Conservation (phyloP, 345 rosid genomes). For the Linum lewisii region DNA sequence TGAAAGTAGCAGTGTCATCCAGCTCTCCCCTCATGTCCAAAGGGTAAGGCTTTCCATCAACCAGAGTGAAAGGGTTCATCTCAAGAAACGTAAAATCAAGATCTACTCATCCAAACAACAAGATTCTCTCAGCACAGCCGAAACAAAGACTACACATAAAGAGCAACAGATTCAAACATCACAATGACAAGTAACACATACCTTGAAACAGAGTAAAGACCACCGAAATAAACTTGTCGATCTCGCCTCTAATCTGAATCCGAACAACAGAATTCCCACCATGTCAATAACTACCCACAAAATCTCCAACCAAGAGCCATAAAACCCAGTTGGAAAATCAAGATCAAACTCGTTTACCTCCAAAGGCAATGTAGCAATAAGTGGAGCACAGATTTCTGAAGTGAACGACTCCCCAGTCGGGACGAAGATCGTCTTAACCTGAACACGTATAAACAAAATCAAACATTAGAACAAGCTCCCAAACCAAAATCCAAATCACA, state of each 20-base stretch:
- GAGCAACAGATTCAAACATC: neutral
- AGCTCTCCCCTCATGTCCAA: slow-evolving; percentile 98
- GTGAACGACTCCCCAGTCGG: slow-evolving; percentile 68
- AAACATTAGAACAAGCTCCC: slow-evolving; percentile 5
- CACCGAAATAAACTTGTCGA: slow-evolving; percentile 61
- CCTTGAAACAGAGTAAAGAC: slow-evolving; percentile 80
- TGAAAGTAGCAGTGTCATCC: slow-evolving; percentile 94
- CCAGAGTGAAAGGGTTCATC: slow-evolving; percentile 95
- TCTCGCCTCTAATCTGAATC: slow-evolving; percentile 62
- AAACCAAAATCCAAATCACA: neutral
- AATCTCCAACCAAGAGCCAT: neutral
- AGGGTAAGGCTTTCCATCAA: slow-evolving; percentile 91
- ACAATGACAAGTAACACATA: slow-evolving; percentile 12
- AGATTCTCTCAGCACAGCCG: slow-evolving; percentile 9
- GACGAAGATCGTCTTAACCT: slow-evolving; percentile 80
- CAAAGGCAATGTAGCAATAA: slow-evolving; percentile 92
- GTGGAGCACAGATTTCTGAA: slow-evolving; percentile 69
- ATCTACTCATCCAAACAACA: slow-evolving; percentile 31
- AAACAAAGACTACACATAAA: neutral
- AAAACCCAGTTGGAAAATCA: neutral
- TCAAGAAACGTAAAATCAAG: slow-evolving; percentile 96
- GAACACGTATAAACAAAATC: slow-evolving; percentile 14
- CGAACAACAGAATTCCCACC: neutral
- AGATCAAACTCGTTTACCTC: slow-evolving; percentile 32
- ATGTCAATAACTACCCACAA: neutral